Evolutionary conservation across 169 alveolate species (phyloP).

Genomic region (Blepharisma undulans): DNA sequence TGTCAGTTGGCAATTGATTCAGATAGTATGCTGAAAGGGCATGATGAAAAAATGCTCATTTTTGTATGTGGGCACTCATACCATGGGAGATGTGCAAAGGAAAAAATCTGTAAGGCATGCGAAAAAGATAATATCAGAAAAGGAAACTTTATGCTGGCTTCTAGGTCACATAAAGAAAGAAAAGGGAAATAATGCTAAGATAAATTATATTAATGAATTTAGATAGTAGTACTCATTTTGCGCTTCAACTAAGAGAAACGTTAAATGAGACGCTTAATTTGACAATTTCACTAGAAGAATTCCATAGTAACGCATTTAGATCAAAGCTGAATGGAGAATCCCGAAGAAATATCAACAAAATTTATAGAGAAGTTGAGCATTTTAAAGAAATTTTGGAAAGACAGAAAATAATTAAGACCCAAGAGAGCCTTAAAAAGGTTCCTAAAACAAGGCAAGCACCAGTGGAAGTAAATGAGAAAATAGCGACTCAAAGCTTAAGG

Average conservation of each 20-base stretch:
- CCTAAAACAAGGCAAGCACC: neutral
- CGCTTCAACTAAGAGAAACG: neutral
- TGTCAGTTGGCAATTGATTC: neutral
- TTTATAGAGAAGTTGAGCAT: neutral
- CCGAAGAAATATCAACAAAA: neutral
- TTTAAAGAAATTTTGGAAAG: neutral
- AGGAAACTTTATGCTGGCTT: neutral
- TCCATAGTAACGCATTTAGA: neutral
- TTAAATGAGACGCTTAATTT: neutral
- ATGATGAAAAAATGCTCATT: neutral
- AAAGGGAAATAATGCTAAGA: neutral
- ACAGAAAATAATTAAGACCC: neutral
- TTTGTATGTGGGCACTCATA: conserved; percentile 42
- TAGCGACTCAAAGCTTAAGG: neutral
- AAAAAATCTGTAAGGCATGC: neutral
- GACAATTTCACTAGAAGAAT: neutral
- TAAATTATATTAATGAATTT: neutral
- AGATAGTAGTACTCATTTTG: neutral
- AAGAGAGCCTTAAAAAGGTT: neutral
- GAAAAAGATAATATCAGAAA: neutral
- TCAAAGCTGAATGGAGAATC: neutral
- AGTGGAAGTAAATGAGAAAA: neutral
- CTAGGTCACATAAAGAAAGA: neutral
- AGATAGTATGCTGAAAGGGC: neutral
- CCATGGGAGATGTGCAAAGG: conserved; percentile 27